These are phyloP conservation scores for Ceratobasidium sp. DNA, from an alignment of 1,284 basidiomycete genomes.

Conservation along the genomic window DNA sequence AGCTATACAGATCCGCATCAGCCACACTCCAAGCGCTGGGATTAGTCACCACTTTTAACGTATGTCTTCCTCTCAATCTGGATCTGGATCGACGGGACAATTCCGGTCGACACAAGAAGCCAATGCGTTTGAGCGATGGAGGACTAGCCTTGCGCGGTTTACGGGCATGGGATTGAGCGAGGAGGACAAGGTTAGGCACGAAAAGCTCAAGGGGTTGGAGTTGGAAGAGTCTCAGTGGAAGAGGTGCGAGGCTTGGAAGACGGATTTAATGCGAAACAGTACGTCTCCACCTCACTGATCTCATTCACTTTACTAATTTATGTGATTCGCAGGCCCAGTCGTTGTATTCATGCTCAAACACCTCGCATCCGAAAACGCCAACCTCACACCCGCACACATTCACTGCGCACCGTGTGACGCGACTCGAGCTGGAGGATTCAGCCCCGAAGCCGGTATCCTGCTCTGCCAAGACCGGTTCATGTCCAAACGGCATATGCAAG, in stretches of 20 bases:
- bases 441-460: slow-evolving; percentile 75
- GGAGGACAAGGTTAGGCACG: slow-evolving; percentile 46
- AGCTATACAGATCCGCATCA: slow-evolving; percentile 20
- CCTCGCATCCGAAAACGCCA: slow-evolving; percentile 70
- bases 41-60: slow-evolving; percentile 11
- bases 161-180: slow-evolving; percentile 51
- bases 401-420: slow-evolving; percentile 82
- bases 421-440: slow-evolving; percentile 81
- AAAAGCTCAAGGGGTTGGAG: slow-evolving; percentile 43
- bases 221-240: slow-evolving; percentile 52
- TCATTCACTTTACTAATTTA: not conserved
- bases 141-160: slow-evolving; percentile 48
- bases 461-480: slow-evolving; percentile 85
- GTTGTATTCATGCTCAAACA: slow-evolving; percentile 91
- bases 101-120: slow-evolving; percentile 33
- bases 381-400: slow-evolving; percentile 69
- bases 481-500: slow-evolving; percentile 87
- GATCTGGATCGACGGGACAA: not conserved
- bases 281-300: slow-evolving; percentile 39
- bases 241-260: slow-evolving; percentile 55
- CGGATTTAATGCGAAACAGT: slow-evolving; percentile 53
- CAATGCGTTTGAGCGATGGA: slow-evolving; percentile 51
- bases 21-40: slow-evolving; percentile 30
- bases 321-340: slow-evolving; percentile 69
- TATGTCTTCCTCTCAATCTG: not conserved